Evolutionary conservation across 2,329 filamentous ascomycete genomes (phyloP).

Genomic region (Malbranchea zuffiana): DNA sequence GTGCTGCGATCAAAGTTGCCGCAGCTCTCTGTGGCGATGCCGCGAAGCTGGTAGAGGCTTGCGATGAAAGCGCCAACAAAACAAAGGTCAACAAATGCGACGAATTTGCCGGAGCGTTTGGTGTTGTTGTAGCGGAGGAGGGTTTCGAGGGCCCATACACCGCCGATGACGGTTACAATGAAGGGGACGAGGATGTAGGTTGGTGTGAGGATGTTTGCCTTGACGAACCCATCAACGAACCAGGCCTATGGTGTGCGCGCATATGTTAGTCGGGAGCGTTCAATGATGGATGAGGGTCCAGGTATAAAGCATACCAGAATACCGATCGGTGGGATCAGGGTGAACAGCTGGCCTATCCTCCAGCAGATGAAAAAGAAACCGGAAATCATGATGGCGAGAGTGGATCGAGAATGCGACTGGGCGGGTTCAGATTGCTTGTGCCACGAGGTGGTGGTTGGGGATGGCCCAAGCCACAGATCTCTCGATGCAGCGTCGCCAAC

Average conservation of each 20-base stretch:
- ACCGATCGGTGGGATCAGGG: slow-evolving; percentile 52
- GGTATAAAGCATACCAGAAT: slow-evolving; percentile 40
- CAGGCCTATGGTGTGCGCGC: slow-evolving; percentile 36
- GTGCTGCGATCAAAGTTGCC: slow-evolving; percentile 43
- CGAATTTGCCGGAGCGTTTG: slow-evolving; percentile 48
- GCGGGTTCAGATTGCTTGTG: too few relatives aligned
- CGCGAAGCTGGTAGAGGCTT: slow-evolving; percentile 47
- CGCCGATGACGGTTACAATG: slow-evolving; percentile 51
- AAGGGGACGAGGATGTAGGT: slow-evolving; percentile 52
- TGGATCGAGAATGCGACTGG: slow-evolving; percentile 32
- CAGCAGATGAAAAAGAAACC: slow-evolving; percentile 53
- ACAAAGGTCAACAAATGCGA: slow-evolving; percentile 50
- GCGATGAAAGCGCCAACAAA: slow-evolving; percentile 56
- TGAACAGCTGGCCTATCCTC: slow-evolving; percentile 51
- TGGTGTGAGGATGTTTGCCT: slow-evolving; percentile 48
- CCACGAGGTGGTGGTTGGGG: too few relatives aligned
- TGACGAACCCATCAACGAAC: slow-evolving; percentile 51
- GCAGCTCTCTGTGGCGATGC: slow-evolving; percentile 56
- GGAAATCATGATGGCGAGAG: slow-evolving; percentile 33
- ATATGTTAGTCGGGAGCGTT: slow-evolving; percentile 6
- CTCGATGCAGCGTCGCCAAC: too few relatives aligned
- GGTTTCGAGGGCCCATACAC: slow-evolving; percentile 52
- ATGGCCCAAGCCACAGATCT: too few relatives aligned
- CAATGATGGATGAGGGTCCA: slow-evolving; percentile 8
- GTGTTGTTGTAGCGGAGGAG: slow-evolving; percentile 49